Percentiles rank a stretch among this genome's conserved stretches.
phyloP scores from a whole-genome alignment of 2,329 filamentous ascomycete genomes.

The Neurospora sp. region DNA sequence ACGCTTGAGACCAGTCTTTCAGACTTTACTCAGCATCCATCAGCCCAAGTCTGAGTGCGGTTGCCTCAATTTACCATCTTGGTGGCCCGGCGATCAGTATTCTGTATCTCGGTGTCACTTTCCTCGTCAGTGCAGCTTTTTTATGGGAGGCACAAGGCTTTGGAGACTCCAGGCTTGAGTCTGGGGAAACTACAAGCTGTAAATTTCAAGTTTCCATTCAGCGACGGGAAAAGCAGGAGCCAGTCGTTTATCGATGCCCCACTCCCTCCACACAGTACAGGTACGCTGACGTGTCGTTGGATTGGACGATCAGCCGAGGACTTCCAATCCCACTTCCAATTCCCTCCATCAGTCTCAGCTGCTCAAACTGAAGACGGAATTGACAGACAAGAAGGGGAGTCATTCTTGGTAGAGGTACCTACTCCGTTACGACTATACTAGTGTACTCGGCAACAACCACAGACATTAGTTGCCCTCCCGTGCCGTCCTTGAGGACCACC shows the following conservation, averaged over 20 bases:
- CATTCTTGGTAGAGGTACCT: neutral
- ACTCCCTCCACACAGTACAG: neutral
- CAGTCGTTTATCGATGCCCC: neutral
- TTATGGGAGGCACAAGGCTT: neutral
- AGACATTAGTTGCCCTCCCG: neutral
- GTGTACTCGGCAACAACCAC: neutral
- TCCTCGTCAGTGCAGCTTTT: neutral
- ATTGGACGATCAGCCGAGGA: neutral
- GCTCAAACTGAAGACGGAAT: neutral
- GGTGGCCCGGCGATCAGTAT: neutral
- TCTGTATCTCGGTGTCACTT: neutral
- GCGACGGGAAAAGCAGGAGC: neutral
- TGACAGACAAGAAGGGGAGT: neutral
- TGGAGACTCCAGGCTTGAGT: neutral
- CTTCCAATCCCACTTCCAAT: neutral
- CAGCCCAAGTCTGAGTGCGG: neutral
- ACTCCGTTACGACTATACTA: neutral
- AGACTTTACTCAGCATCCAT: neutral
- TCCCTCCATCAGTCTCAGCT: neutral
- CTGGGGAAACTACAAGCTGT: neutral
- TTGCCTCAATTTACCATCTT: neutral
- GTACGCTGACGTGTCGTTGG: neutral
- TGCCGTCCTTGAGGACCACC: neutral
- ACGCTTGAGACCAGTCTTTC: neutral
- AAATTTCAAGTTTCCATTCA: neutral